Evolutionary conservation across 331 rosid species (phyloP), one percentile per base, ranked within the genome.

Genomic region (Stylosanthes scabra): DNA sequence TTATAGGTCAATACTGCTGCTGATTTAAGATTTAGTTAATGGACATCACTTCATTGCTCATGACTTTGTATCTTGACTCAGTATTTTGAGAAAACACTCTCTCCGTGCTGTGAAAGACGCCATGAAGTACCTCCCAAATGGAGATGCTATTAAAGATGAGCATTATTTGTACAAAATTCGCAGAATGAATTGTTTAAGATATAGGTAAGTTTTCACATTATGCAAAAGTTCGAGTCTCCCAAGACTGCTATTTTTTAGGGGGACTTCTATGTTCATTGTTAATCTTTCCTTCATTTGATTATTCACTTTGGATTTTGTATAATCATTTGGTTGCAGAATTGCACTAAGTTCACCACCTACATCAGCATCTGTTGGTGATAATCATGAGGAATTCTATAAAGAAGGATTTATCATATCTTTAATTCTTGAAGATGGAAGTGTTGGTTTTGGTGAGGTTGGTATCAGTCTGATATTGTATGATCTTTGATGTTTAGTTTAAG

Each of bases 381-480:
- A 80, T 57, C 40, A 37, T 58, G 80, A 68, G 50, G 74, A 81
- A 71, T 84, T 89, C 63, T 84, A 86, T 63, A 85, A 90, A 84
- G 97, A 89, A 82, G 97, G 97, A 71, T 94, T 86, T 78, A 81
- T 94, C 73, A 82, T 91, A 78, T 85, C 95, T 67, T 65, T 94
- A 81, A 86, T 63, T 78, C 94, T 94, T 56, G 97, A 88, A 81
- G 97, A 91, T 77, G 99, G 97, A 56, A 83, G 86, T 70, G 75
- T 81, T 68, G 99, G 97, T 81, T 83, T 75, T 86, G 99, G 99
- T 52, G 98, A 94, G 98, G 99, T 91, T 79, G 71, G 94, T 83
- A 63, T 78, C 54, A 11, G 14, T 62, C 76, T 60, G 61, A 68
- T 62, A 7, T 67, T 60, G 13, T 68, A 47, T 72, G 47, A 46